phyloP scores from a whole-genome alignment of 441 rosid genomes.

The Isatis lusitanica region DNA sequence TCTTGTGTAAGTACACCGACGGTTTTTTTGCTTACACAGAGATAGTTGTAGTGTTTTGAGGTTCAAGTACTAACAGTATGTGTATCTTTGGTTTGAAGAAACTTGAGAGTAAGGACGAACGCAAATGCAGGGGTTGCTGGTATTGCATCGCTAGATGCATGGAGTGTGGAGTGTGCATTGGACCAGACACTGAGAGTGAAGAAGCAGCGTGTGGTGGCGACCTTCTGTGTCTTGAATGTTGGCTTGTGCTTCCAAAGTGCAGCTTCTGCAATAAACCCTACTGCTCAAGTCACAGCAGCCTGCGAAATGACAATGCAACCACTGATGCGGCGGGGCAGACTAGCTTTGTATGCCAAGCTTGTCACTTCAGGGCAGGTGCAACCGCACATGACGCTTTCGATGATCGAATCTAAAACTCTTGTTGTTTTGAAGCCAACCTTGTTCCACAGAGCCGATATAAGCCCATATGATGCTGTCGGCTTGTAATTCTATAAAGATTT shows the following conservation, averaged over 20 bases:
- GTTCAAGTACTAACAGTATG: neutral
- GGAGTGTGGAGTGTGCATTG: constrained; percentile 61
- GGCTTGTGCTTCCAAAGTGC: constrained; percentile 81
- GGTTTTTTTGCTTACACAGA: neutral
- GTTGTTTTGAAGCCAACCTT: constrained; percentile 29
- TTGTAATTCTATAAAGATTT: neutral
- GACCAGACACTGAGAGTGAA: constrained; percentile 45
- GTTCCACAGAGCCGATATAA: constrained; percentile 34
- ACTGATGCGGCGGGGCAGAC: constrained; percentile 16
- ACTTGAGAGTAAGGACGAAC: constrained; percentile 10
- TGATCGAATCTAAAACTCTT: neutral
- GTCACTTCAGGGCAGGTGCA: constrained; percentile 37
- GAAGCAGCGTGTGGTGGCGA: constrained; percentile 53
- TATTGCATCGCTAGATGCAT: constrained; percentile 68
- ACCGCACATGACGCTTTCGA: constrained; percentile 25
- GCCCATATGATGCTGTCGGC: neutral
- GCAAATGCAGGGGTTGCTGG: constrained; percentile 57
- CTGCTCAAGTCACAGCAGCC: constrained; percentile 48
- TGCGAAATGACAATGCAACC: constrained; percentile 21
- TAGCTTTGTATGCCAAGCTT: constrained; percentile 59
- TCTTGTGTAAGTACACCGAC: constrained; percentile 37
- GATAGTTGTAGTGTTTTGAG: neutral
- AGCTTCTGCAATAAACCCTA: constrained; percentile 70
- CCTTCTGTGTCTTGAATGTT: constrained; percentile 59
- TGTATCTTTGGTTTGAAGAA: constrained; percentile 13